phyloP scores from a whole-genome alignment of 2,329 filamentous ascomycete species.

The Verticillium nubilum region DNA sequence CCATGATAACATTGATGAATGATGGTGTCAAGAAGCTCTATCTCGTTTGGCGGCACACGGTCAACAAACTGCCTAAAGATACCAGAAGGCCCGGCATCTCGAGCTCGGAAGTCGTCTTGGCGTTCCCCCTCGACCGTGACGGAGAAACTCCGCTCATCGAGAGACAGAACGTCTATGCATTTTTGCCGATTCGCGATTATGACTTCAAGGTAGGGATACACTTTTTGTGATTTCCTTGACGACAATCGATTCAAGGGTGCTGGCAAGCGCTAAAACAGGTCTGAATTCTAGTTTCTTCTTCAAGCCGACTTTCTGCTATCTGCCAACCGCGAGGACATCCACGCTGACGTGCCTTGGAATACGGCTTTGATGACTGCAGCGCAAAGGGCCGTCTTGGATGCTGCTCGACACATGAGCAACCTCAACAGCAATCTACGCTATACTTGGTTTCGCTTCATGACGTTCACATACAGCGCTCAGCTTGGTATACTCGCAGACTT shows the following conservation, averaged over 20 bases:
- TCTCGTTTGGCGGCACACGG: conserved; percentile 7
- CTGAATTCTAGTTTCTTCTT: conserved; percentile 14
- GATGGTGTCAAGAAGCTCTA: conserved; percentile 5
- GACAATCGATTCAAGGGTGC: too few relatives aligned
- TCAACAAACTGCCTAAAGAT: conserved; percentile 6
- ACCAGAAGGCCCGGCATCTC: conserved; percentile 5
- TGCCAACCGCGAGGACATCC: conserved; percentile 17
- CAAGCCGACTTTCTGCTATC: conserved; percentile 20
- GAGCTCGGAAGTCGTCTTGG: conserved; percentile 13
- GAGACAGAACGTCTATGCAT: conserved; percentile 16
- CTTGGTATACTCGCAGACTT: not conserved
- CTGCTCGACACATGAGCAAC: conserved; percentile 2
- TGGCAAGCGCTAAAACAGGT: not conserved
- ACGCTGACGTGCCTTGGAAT: conserved; percentile 15
- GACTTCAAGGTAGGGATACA: conserved; percentile 13
- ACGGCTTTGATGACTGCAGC: conserved; percentile 3
- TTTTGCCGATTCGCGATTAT: conserved; percentile 18
- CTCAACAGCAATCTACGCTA: conserved; percentile 8
- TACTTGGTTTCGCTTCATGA: conserved; percentile 6
- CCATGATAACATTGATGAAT: conserved; percentile 2
- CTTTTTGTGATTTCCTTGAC: not conserved
- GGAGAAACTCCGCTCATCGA: not conserved
- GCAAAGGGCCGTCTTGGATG: not conserved
- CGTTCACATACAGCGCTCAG: not conserved
- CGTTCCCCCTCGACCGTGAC: conserved; percentile 10